Base-by-base conservation (phyloP, 129 eudicot genomes). In the Flaveria linearis region DNA sequence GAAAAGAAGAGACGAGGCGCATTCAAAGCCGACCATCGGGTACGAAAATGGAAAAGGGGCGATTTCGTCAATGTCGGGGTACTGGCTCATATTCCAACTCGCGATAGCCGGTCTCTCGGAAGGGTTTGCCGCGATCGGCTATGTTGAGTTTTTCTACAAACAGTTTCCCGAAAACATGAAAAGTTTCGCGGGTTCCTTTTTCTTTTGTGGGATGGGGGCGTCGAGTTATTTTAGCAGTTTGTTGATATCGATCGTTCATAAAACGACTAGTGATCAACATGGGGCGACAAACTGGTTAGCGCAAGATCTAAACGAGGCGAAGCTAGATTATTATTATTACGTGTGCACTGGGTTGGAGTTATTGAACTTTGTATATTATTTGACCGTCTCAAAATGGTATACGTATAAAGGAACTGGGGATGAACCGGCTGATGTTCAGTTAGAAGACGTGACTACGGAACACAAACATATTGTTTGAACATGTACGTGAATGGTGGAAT, bases 151-250 rank as follows among this genome's bases (percentile, higher is more conserved):
- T 25, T 87, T 76, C 75, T 88, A 88, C 60, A 85, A 85, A 62
- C 80, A 88, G 76, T 80, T 79, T 30, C 89, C 92, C 0, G 92
- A 88, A 33, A 88, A 82, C 83, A 88, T 88, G 92, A 88, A 77
- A 68, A 88, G 92, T 18, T 68, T 88, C 11, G 87, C 89, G 3
- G 78, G 83, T 15, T 75, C 92, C 7, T 74, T 83, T 42, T 57
- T 80, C 69, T 85, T 85, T 72, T 76, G 83, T 68, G 87, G 87
- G 33, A 14, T 81, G n/a, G 92, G 64, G 7, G 51, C 68, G 70
- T 70, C 89, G 13, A 85, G 82, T 67, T 88, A 80, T 49, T 74
- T 88, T 41, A 88, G 85, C 60, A 88, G 79, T 72, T 83, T 85
- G 41, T 41, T 88, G 77, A 68, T 77, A 77, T 25, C 89, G n/a